These are phyloP conservation scores for Colletotrichum noveboracense DNA, from an alignment of 2,329 filamentous ascomycete species.

Conservation along the genomic window DNA sequence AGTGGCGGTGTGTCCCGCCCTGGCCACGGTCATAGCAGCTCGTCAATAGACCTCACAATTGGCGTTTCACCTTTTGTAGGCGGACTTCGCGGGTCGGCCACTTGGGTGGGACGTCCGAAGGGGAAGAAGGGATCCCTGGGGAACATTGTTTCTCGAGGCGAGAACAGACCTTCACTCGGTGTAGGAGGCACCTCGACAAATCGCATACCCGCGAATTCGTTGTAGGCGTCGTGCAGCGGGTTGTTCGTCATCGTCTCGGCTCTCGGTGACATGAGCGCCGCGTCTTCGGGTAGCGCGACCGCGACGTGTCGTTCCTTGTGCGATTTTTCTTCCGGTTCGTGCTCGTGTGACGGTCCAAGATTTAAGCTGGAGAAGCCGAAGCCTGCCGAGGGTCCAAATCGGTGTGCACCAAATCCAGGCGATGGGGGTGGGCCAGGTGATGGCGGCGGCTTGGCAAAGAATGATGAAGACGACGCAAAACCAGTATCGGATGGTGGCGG, in stretches of 20 bases:
- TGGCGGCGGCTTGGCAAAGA: constrained; percentile 43
- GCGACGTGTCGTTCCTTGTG: constrained; percentile 39
- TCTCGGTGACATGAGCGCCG: constrained; percentile 72
- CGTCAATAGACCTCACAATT: constrained; percentile 79
- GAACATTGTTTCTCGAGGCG: constrained; percentile 56
- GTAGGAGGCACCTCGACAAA: constrained; percentile 59
- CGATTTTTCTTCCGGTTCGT: constrained; percentile 25
- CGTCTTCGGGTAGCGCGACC: constrained; percentile 46
- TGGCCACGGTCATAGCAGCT: constrained; percentile 63
- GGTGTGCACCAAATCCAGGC: constrained; percentile 47
- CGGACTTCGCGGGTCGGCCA: constrained; percentile 74
- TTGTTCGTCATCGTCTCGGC: constrained; percentile 76
- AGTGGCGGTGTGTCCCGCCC: constrained; percentile 6
- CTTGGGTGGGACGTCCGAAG: constrained; percentile 56
- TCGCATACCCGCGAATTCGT: constrained; percentile 51
- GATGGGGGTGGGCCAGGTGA: constrained; percentile 52
- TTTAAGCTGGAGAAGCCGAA: constrained; percentile 49
- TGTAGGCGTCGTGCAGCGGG: constrained; percentile 58
- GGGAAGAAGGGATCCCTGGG: constrained; percentile 58
- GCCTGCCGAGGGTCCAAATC: constrained; percentile 41
- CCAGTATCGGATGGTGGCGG: constrained; percentile 35
- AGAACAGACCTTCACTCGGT: constrained; percentile 58
- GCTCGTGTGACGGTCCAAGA: constrained; percentile 27
- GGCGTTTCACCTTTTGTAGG: constrained; percentile 76
- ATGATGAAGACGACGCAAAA: constrained; percentile 30